Evolutionary conservation across 305 asterid species (phyloP).

Genomic region (Solanum hybrid): DNA sequence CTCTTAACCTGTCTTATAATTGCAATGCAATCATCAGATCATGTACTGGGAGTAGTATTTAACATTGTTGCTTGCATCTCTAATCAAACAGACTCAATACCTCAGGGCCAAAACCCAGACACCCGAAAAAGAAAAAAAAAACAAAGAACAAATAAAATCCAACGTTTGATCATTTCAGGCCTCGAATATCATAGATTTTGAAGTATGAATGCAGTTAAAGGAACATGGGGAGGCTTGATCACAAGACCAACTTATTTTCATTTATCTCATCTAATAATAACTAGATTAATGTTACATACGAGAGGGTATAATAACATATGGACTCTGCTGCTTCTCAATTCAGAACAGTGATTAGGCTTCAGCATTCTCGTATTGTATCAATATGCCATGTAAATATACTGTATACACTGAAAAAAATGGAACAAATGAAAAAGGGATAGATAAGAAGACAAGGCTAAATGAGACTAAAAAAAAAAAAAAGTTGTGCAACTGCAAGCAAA

Average conservation of each 20-base stretch:
- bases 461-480: neutral
- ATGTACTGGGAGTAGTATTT: neutral
- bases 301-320: neutral
- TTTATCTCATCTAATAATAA: neutral
- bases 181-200: neutral
- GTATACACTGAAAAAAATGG: neutral
- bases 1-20: neutral
- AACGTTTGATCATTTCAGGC: neutral
- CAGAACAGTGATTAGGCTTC: neutral
- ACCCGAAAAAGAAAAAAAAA: neutral
- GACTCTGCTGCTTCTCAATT: neutral
- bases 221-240: neutral
- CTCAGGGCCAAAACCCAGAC: neutral
- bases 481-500: neutral
- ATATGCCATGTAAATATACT: neutral
- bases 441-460: neutral
- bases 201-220: neutral
- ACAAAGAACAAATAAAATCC: neutral
- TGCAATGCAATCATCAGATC: neutral
- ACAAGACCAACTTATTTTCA: neutral
- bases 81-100: neutral
- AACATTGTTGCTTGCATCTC: neutral
- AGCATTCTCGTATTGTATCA: neutral
- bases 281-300: neutral
- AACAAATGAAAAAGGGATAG: neutral